phyloP scores from a whole-genome alignment of 768 basidiomycete species.

The Sporobolomyces phaffii region DNA sequence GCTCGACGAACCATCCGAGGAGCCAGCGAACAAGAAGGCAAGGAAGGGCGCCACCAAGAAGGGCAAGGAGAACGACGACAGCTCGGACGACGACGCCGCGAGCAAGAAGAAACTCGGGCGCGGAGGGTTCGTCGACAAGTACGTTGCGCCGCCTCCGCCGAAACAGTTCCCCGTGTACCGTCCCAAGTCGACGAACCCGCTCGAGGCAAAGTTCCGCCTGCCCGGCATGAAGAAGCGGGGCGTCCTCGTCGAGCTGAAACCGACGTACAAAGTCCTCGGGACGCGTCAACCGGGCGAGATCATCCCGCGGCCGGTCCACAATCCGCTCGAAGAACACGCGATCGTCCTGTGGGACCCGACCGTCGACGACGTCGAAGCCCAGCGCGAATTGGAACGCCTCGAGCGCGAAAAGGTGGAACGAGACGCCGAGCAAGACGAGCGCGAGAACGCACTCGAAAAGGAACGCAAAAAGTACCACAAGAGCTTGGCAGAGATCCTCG shows the following conservation, averaged over 20 bases:
- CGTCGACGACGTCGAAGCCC: slow-evolving; percentile 82
- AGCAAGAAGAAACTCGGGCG: slow-evolving; percentile 42
- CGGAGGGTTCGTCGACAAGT: slow-evolving; percentile 46
- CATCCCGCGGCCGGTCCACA: slow-evolving; percentile 84
- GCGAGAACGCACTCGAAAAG: slow-evolving; percentile 50
- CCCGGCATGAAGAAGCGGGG: slow-evolving; percentile 52
- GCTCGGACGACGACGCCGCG: slow-evolving; percentile 34
- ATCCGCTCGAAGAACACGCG: slow-evolving; percentile 96
- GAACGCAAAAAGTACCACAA: slow-evolving; percentile 73
- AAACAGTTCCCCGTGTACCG: slow-evolving; percentile 61
- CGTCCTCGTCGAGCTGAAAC: slow-evolving; percentile 25
- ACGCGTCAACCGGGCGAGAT: slow-evolving; percentile 72
- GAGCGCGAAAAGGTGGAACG: slow-evolving; percentile 62
- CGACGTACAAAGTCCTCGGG: slow-evolving; percentile 57
- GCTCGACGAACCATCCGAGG: slow-evolving; percentile 52
- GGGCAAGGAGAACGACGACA: slow-evolving; percentile 51
- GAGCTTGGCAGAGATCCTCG: slow-evolving; percentile 70
- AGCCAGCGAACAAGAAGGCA: slow-evolving; percentile 52
- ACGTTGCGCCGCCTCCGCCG: slow-evolving; percentile 35
- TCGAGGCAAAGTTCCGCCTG: slow-evolving; percentile 64
- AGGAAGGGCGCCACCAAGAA: slow-evolving; percentile 68
- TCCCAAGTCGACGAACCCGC: slow-evolving; percentile 62
- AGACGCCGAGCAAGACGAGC: slow-evolving; percentile 49
- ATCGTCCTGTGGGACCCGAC: slow-evolving; percentile 97
- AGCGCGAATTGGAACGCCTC: slow-evolving; percentile 70